Conservation (phyloP, 192 early-diverging fungal species). For the Phycomyces nitens region DNA sequence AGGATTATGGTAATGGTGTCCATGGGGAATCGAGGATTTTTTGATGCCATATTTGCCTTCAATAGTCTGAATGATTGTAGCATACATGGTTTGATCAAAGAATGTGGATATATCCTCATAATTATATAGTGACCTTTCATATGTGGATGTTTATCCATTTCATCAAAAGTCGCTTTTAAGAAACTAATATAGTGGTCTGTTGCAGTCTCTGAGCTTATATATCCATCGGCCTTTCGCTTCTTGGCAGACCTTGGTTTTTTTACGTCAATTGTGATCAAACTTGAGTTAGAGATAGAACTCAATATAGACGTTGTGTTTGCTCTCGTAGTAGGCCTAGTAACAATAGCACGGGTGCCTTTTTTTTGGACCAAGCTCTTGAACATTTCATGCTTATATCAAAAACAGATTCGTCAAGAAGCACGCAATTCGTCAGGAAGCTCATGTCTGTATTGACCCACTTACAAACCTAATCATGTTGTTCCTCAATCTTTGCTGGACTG, state of each 20-base stretch:
- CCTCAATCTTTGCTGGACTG: conserved; percentile 9
- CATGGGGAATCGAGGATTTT: conserved; percentile 14
- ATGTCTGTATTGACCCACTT: conserved; percentile 1
- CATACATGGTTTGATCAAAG: conserved; percentile 3
- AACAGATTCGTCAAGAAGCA: background rate
- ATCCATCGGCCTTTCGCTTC: conserved; percentile 7
- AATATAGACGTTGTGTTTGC: conserved; percentile 18
- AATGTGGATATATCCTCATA: conserved; percentile 4
- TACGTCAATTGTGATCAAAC: conserved; percentile 6
- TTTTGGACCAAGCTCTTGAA: conserved; percentile 16
- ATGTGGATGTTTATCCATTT: conserved; percentile 17
- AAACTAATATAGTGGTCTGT: conserved; percentile 17
- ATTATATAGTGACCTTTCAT: conserved; percentile 13
- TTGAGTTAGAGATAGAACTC: conserved; percentile 4
- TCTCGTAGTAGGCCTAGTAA: conserved; percentile 13
- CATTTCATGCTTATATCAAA: conserved; percentile 11
- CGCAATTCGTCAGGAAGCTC: conserved; percentile 7
- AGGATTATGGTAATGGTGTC: conserved; percentile 11
- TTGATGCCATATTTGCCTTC: conserved; percentile 16
- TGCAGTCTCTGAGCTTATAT: conserved; percentile 6
- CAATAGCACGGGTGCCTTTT: conserved; percentile 10
- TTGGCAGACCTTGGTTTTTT: conserved; percentile 8
- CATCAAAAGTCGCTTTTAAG: conserved; percentile 16
- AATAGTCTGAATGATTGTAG: conserved; percentile 9
- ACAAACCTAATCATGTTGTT: background rate